phyloP scores from a whole-genome alignment of 1,284 basidiomycete species.

The Athelia sp. region DNA sequence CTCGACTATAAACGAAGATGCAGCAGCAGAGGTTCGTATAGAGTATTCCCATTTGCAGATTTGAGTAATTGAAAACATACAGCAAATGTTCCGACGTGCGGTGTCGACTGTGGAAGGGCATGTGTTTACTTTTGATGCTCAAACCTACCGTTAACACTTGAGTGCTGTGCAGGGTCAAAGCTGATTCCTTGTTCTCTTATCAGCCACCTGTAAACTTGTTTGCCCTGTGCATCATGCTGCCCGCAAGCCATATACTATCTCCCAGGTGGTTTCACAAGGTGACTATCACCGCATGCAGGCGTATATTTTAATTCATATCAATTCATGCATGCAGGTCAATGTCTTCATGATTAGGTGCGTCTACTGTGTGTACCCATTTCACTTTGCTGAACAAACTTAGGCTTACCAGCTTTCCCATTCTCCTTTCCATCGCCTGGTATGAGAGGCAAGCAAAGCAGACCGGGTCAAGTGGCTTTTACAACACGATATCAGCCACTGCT shows the following conservation, averaged over 20 bases:
- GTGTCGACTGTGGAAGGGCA: conserved; percentile 89
- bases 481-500: conserved; percentile 60
- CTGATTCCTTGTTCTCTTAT: conserved; percentile 89
- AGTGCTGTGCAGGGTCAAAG: conserved; percentile 66
- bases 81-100: conserved; percentile 91
- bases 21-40: conserved; percentile 72
- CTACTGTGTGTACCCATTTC: conserved; percentile 7
- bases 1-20: conserved; percentile 87
- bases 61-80: conserved; percentile 1
- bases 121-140: conserved; percentile 6
- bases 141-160: conserved; percentile 4
- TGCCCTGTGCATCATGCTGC: conserved; percentile 79
- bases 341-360: conserved; percentile 75
- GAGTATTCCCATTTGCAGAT: not conserved
- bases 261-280: conserved; percentile 87
- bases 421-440: conserved; percentile 77
- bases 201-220: conserved; percentile 87
- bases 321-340: conserved; percentile 54
- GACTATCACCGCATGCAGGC: conserved; percentile 7
- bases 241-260: conserved; percentile 72
- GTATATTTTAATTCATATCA: conserved; percentile 3
- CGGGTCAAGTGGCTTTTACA: conserved; percentile 62
- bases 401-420: conserved; percentile 80
- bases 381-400: conserved; percentile 29
- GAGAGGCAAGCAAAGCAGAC: conserved; percentile 73